A percentile compares a stretch with the other conserved stretches of the same genome.
phyloP scores from a whole-genome alignment of 495 filamentous ascomycete genomes.

The Hypoxylon perforatum region DNA sequence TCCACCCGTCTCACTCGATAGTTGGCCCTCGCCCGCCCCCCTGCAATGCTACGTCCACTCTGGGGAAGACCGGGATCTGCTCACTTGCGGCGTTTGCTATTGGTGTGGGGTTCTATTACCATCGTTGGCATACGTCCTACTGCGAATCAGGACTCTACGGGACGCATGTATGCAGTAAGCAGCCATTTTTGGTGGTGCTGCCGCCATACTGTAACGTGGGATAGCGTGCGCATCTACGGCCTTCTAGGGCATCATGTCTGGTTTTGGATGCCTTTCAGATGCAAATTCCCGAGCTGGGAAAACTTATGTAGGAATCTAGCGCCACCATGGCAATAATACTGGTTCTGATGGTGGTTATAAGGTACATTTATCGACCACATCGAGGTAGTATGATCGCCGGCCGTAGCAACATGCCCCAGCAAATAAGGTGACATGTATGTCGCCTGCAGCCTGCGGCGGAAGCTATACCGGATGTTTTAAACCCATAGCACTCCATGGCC shows the following conservation, averaged over 20 bases:
- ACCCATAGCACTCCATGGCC: slow-evolving; percentile 3
- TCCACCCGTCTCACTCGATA: slow-evolving; percentile 28
- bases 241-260: slow-evolving; percentile 13
- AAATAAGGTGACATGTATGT: slow-evolving; percentile 18
- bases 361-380: slow-evolving; percentile 2
- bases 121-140: slow-evolving; percentile 29
- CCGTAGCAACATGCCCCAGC: slow-evolving; percentile 5
- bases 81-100: slow-evolving; percentile 37
- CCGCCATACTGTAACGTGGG: slow-evolving; percentile 28
- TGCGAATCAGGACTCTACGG: slow-evolving; percentile 14
- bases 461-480: slow-evolving; percentile 17
- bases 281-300: slow-evolving; percentile 3
- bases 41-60: slow-evolving; percentile 40
- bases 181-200: slow-evolving; percentile 36
- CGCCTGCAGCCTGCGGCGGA: slow-evolving; percentile 27
- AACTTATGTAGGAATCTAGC: slow-evolving; percentile 11
- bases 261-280: slow-evolving; percentile 28
- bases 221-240: slow-evolving; percentile 7
- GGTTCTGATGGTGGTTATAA: slow-evolving; percentile 8
- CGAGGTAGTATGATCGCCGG: slow-evolving; percentile 20
- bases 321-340: slow-evolving; percentile 10
- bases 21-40: slow-evolving; percentile 20
- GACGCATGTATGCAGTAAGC: slow-evolving; percentile 36
- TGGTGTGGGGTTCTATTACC: slow-evolving; percentile 36
- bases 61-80: slow-evolving; percentile 44